Conservation (phyloP, 129 eudicot species). For the Tagetes erecta region DNA sequence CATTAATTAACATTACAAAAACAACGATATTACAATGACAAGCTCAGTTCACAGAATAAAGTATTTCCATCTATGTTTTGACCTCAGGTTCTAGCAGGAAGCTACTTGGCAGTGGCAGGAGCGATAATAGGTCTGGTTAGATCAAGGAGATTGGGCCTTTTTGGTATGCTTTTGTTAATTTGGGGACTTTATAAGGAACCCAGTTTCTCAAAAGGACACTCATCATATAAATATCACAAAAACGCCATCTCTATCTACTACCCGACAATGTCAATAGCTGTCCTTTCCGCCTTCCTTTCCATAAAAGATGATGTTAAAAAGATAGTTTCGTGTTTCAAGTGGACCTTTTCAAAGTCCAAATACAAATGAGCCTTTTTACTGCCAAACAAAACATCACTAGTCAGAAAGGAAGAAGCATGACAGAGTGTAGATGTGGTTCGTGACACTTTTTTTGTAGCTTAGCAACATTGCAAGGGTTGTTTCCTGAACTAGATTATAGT, state of each 20-base stretch:
- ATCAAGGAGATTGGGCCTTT: conserved; percentile 49
- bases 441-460: conserved; percentile 8
- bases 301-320: conserved; percentile 48
- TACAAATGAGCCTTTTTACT: conserved; percentile 34
- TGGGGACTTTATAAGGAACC: conserved; percentile 50
- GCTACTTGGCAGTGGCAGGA: conserved; percentile 65
- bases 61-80: not conserved
- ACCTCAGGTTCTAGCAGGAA: conserved; percentile 59
- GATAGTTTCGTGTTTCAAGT: conserved; percentile 42
- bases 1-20: not conserved
- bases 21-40: not conserved
- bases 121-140: conserved; percentile 44
- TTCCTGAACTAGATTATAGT: conserved; percentile 8
- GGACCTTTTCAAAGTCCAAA: conserved; percentile 41
- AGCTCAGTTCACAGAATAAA: not conserved
- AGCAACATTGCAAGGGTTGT: not conserved
- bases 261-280: conserved; percentile 42
- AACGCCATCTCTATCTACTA: conserved; percentile 37
- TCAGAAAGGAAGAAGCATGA: conserved; percentile 24
- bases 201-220: conserved; percentile 14
- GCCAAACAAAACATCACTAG: conserved; percentile 13
- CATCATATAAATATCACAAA: conserved; percentile 10
- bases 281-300: conserved; percentile 48
- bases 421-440: conserved; percentile 5
- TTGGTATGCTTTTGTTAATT: conserved; percentile 50